A percentile compares a stretch with the other conserved stretches of the same genome.
These are phyloP conservation scores for Brasenia schreberi DNA, from an alignment of 164 flowering plant genomes.

Conservation along the genomic window DNA sequence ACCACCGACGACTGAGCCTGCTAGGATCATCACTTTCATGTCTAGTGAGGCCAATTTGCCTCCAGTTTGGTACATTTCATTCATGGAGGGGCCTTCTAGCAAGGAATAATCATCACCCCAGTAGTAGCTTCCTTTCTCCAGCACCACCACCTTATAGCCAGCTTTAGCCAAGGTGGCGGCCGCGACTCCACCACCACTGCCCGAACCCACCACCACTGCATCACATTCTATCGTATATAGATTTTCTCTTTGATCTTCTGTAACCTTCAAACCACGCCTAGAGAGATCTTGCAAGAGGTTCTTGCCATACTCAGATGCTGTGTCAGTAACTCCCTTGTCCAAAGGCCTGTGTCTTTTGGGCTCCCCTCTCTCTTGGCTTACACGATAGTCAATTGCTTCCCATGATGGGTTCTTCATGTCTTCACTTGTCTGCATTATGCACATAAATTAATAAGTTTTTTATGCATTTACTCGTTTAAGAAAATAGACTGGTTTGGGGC, in stretches of 20 bases:
- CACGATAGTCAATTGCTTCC: constrained; percentile 37
- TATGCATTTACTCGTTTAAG: too few species aligned
- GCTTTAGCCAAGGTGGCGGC: constrained; percentile 51
- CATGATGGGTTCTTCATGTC: constrained; percentile 37
- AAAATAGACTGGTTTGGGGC: too few species aligned
- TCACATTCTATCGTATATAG: constrained; percentile 40
- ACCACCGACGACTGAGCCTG: constrained; percentile 71
- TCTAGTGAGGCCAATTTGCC: constrained; percentile 26
- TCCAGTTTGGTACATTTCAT: constrained; percentile 44
- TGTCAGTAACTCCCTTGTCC: constrained; percentile 38
- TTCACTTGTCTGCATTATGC: constrained; percentile 25
- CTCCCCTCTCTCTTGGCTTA: constrained; percentile 6
- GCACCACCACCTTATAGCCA: constrained; percentile 44
- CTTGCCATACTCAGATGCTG: constrained; percentile 23
- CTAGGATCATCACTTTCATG: constrained; percentile 24
- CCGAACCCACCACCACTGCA: constrained; percentile 53
- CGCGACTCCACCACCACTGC: constrained; percentile 68
- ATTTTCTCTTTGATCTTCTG: constrained; percentile 12
- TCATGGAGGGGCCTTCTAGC: constrained; percentile 47
- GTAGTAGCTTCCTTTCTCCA: constrained; percentile 65
- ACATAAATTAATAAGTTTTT: too few species aligned
- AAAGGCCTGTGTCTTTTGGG: constrained; percentile 25
- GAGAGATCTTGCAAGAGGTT: constrained; percentile 24
- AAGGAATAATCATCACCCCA: constrained; percentile 34
- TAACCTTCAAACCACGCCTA: constrained; percentile 32